Base-by-base conservation (phyloP, 768 basidiomycete species). In the Cyathus striatus region DNA sequence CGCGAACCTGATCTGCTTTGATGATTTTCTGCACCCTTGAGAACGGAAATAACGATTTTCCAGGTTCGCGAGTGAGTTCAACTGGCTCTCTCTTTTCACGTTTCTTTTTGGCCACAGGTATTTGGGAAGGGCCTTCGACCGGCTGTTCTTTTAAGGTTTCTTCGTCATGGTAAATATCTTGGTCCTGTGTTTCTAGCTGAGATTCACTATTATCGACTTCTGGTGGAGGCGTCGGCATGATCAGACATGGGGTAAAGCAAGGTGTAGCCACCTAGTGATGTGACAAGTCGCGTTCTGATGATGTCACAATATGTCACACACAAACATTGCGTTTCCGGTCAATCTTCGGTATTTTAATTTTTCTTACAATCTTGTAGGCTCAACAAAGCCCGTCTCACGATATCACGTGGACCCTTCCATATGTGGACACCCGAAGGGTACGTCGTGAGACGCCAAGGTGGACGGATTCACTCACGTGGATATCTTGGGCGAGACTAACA, bases 21-120 rank as follows among this genome's bases (percentile, higher is more conserved):
- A 91, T 72, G 38, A 93, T 89, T 64, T 73, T 82, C 60, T 90
- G 90, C 30, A 94, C 84, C 46, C 87, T 75, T 2, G 85, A 68
- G 41, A 87, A 72, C 0, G 91, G 91, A 36, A 92, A 64, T 17
- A 86, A 48, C 1, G 89, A 82, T 53, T 82, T 90, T 24, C 91
- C 90, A 23, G 58, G 58, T 44, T 65, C 66, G 27, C 69, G 56
- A 12, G 49, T 54, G 20, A 58, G 36, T 7, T 42, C 46, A 13
- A 53, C 49, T 21, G 58, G 52, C 33, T 62, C 61, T 43, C 58
- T 61, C 46, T 47, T 52, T 38, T 55, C 54, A 35, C 50, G 45
- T 48, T 56, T 62, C 48, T 59, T 62, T 51, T 63, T 63, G n/a
- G n/a, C n/a, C 34, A 46, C 47, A 21, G 48, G 40, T 20, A 16